These are phyloP conservation scores for Diaporthe helianthi DNA, from an alignment of 2,329 filamentous ascomycete species.

Conservation along the genomic window DNA sequence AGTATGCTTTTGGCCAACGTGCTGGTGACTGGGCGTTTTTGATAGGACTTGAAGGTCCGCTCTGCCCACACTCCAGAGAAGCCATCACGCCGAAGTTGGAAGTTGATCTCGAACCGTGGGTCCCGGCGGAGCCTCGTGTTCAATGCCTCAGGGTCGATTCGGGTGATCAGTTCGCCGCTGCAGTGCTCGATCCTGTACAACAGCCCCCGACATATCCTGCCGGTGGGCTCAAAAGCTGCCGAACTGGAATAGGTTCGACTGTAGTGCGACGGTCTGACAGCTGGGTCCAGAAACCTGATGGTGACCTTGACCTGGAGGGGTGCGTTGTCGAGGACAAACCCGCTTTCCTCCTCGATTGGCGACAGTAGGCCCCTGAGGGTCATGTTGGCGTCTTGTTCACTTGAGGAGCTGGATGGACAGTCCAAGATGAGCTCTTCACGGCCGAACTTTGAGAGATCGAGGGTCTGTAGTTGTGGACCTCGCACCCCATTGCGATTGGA, in stretches of 20 bases:
- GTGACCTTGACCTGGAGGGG: constrained; percentile 48
- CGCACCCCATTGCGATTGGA: constrained; percentile 11
- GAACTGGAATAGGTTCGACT: constrained; percentile 56
- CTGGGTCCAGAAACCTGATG: constrained; percentile 54
- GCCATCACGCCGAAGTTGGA: constrained; percentile 52
- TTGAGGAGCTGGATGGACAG: constrained; percentile 10
- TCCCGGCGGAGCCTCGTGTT: constrained; percentile 41
- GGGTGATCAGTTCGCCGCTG: constrained; percentile 60
- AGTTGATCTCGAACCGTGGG: constrained; percentile 55
- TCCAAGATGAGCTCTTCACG: constrained; percentile 24
- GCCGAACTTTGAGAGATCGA: constrained; percentile 8
- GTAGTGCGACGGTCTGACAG: constrained; percentile 49
- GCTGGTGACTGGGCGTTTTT: constrained; percentile 53
- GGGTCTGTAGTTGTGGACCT: constrained; percentile 21
- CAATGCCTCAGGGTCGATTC: constrained; percentile 57
- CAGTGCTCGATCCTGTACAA: constrained; percentile 59
- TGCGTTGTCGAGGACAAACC: neutral
- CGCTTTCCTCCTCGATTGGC: constrained; percentile 28
- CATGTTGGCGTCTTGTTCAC: constrained; percentile 10
- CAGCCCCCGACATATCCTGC: constrained; percentile 57
- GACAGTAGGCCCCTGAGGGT: constrained; percentile 21
- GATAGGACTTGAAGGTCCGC: constrained; percentile 57
- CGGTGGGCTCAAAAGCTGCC: constrained; percentile 50
- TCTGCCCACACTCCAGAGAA: constrained; percentile 49
- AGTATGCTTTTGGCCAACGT: constrained; percentile 55